These are phyloP conservation scores for Rhododendron molle DNA, from an alignment of 148 eudicot genomes.

Conservation along the genomic window DNA sequence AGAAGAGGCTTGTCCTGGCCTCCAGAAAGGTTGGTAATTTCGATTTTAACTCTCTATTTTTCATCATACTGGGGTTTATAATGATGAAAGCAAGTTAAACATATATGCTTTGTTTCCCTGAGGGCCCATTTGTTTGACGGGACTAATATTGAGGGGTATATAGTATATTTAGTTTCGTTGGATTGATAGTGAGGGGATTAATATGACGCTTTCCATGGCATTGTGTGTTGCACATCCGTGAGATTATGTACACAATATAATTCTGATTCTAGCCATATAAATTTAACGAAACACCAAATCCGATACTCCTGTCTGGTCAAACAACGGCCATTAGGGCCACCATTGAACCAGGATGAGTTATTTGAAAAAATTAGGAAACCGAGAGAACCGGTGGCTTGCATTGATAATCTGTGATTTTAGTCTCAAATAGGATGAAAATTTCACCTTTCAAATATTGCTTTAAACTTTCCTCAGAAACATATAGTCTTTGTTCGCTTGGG, in stretches of 20 bases:
- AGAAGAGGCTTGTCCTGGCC: conserved; percentile 61
- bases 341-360: not conserved
- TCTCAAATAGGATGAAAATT: not conserved
- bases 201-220: not conserved
- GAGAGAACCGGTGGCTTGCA: not conserved
- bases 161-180: not conserved
- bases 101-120: not conserved
- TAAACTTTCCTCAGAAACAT: not conserved
- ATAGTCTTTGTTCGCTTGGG: no score
- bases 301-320: not conserved
- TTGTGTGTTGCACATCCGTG: not conserved
- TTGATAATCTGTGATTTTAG: not conserved
- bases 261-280: not conserved
- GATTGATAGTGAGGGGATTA: not conserved
- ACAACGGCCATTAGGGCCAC: not conserved
- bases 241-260: not conserved
- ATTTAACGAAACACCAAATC: not conserved
- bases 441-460: not conserved
- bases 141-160: not conserved
- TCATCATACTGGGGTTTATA: not conserved
- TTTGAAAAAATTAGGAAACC: not conserved
- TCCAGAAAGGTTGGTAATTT: conserved; percentile 65
- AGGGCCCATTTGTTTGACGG: not conserved
- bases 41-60: not conserved
- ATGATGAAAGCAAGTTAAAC: not conserved